Conservation (phyloP, 2,329 filamentous ascomycete species). For the Colletotrichum tofieldiae region DNA sequence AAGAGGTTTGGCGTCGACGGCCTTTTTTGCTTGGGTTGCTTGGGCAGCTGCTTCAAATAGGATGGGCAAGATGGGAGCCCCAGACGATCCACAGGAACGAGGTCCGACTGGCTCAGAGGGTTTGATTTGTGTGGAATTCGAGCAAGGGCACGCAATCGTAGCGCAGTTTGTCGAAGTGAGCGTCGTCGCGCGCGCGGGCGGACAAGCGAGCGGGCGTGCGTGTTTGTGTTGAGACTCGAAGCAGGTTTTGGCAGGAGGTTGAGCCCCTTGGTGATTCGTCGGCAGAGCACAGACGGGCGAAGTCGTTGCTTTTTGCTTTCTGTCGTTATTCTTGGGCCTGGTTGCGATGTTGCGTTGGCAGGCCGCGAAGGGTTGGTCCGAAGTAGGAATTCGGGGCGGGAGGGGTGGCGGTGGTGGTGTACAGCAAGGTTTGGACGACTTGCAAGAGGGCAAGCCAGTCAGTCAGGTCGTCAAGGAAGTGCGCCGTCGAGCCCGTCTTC, state of each 20-base stretch:
- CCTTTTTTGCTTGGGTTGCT: constrained; percentile 7
- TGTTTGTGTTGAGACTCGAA: constrained; percentile 24
- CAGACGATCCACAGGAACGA: constrained; percentile 39
- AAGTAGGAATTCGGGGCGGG: background rate
- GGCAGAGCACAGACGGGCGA: background rate
- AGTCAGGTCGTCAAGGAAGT: background rate
- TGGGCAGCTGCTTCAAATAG: constrained; percentile 14
- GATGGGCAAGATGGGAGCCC: constrained; percentile 25
- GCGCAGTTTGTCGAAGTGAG: constrained; percentile 20
- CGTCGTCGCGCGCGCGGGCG: background rate
- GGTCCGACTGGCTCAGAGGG: constrained; percentile 33
- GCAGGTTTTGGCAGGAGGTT: constrained; percentile 38
- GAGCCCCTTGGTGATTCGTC: constrained; percentile 26
- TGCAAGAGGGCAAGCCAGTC: background rate
- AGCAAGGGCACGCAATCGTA: constrained; percentile 25
- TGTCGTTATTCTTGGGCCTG: constrained; percentile 5
- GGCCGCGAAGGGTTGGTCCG: background rate
- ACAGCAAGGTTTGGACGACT: constrained; percentile 29
- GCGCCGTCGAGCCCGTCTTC: background rate
- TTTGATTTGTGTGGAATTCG: constrained; percentile 22
- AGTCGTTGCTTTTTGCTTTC: constrained; percentile 23
- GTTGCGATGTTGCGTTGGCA: background rate
- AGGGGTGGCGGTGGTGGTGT: background rate
- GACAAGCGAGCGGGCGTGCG: constrained; percentile 10
- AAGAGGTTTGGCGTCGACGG: constrained; percentile 14